Base-by-base conservation (phyloP, 2,329 filamentous ascomycete species). In the Trichoderma cornu-damae region DNA sequence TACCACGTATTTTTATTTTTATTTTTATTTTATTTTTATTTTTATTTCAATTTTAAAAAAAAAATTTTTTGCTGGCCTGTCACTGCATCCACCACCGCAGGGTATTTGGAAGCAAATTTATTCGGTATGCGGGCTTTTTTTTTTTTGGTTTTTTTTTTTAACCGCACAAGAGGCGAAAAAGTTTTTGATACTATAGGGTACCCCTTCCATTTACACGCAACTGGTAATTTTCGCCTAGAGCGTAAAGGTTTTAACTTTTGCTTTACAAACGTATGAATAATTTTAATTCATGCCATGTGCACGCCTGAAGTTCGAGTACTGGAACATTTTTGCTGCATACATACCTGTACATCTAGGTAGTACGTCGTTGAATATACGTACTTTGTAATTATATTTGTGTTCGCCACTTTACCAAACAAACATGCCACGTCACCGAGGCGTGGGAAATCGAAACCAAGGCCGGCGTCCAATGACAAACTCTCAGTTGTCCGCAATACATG, bases 381-480 rank as follows among this genome's bases (percentile, higher is more conserved):
- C 12, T 3, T 7, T 24, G 38, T n/a, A 24, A 2, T 24, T n/a
- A n/a, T n/a, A n/a, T n/a, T n/a, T n/a, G n/a, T n/a, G n/a, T n/a
- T n/a, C 24, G 32, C 46, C 46, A 37, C 46, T 26, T 22, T 37
- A 14, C 9, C 20, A 37, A 49, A 16, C 32, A n/a, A n/a, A n/a
- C 12, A 49, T 49, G 47, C 47, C 47, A 49, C 47, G 47, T 49
- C 47, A 49, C 24, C 26, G 32, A 49, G 46, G 46, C 46, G 46
- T 20, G 11, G 46, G 11, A n/a, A n/a, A 14, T 20, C 46, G 24
- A 46, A 49, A 24, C 46, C 3, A 49, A 26, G 9, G 14, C 22
- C 22, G 26, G 20, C 47, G 24, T 49, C 47, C 47, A 49, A 49
- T 49, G 6, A 49, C 14, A 37, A 26, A 26, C 2, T 12, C 22